Base-by-base conservation (phyloP, 208 protist genomes). In the Eutreptiella sp. region DNA sequence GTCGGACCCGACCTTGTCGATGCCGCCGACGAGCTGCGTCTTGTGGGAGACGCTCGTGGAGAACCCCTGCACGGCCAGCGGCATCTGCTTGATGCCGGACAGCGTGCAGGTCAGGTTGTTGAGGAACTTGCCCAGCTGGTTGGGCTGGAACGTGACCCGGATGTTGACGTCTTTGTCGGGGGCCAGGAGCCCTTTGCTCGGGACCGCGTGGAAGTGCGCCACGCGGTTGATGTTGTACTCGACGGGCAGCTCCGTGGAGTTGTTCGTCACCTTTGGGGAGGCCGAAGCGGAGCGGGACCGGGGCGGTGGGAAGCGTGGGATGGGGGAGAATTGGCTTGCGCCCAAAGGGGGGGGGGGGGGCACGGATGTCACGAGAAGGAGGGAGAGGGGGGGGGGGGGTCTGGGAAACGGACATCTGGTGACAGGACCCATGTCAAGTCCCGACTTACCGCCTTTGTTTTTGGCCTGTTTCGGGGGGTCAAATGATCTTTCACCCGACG, bases 71-170 rank as follows among this genome's bases (percentile, higher is more conserved):
- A 92, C 57, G 9, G 67, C 65, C 28, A 95, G 34, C 3, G 38
- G 53, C 7, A 68, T 41, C 11, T 73, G 63, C 1, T 48, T 57
- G 23, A 82, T 61, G 5, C 84, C 87, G 38, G 63, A 61, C 42
- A 92, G 80, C 5, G 60, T 68, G 33, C 92, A 41, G 35, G 38
- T 69, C 7, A 94, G 54, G 24, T 46, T 50, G 41, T 84, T 75
- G 23, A 64, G 64, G 66, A 87, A 88, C 14, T 24, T 41, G 14
- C 87, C 87, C 16, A 92, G 68, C 19, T 86, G 82, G 53, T 74
- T 74, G 3, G 89, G 89, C 27, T 70, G 70, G 71, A 88, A 95
- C 4, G 70, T 77, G 5, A 93, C 43, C n/a, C 57, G 50, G 19
- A 95, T 55, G 28, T 77, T 61, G 27, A 55, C 33, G 5, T 26